Conservation (phyloP, 768 basidiomycete species). For the Agaricus blazei region DNA sequence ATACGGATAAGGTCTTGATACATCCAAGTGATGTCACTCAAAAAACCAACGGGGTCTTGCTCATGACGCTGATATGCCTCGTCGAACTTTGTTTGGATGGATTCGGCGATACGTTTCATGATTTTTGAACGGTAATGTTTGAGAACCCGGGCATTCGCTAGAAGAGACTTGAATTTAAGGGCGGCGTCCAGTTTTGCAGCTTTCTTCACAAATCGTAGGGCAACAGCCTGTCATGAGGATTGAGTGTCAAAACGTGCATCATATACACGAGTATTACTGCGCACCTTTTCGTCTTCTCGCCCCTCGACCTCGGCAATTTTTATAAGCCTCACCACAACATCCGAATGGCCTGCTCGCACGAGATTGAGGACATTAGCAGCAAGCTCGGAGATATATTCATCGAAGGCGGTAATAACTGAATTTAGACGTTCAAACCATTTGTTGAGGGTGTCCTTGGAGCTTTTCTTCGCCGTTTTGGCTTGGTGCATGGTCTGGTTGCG, state of each 20-base stretch:
- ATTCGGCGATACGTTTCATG: constrained; percentile 70
- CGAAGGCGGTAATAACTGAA: constrained; percentile 75
- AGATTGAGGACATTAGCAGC: constrained; percentile 75
- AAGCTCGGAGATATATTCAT: constrained; percentile 76
- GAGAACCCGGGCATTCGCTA: constrained; percentile 86
- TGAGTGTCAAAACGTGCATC: constrained; percentile 3
- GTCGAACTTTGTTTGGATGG: constrained; percentile 69
- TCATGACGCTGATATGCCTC: constrained; percentile 58
- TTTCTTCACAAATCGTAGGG: constrained; percentile 91
- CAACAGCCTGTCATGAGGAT: constrained; percentile 62
- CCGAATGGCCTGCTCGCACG: constrained; percentile 70
- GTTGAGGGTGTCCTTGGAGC: constrained; percentile 61
- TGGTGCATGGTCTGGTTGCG: constrained; percentile 93
- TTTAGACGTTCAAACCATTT: constrained; percentile 86
- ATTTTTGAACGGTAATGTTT: constrained; percentile 95
- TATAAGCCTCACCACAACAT: constrained; percentile 86
- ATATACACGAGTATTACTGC: not conserved
- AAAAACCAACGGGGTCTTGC: constrained; percentile 64
- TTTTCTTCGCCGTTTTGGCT: constrained; percentile 75
- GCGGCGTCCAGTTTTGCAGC: constrained; percentile 90
- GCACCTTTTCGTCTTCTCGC: constrained; percentile 89
- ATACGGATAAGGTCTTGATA: constrained; percentile 95
- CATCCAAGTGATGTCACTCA: constrained; percentile 81
- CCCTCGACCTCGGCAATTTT: constrained; percentile 95
- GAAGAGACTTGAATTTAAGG: constrained; percentile 88